phyloP scores from a whole-genome alignment of 495 filamentous ascomycete species.

The Hypoxylon perforatum region DNA sequence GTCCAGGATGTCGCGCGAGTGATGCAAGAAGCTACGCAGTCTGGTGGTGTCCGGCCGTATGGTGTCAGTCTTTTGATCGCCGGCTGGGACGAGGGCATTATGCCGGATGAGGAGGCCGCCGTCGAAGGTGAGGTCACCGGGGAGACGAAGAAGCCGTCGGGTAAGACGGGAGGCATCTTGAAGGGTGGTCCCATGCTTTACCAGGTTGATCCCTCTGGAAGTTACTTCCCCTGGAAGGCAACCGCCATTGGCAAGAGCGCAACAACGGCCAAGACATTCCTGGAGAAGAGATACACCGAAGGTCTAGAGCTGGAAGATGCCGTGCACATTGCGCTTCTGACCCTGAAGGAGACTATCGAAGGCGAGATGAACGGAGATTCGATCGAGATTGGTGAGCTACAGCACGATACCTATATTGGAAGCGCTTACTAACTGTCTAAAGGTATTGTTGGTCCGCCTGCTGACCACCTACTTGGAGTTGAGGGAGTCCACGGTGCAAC shows the following conservation, averaged over 20 bases:
- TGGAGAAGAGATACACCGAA: constrained; percentile 98
- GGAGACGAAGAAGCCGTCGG: constrained; percentile 70
- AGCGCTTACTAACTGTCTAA: constrained; percentile 49
- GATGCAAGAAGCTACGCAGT: constrained; percentile 99
- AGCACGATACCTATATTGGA: not conserved
- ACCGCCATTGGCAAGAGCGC: constrained; percentile 99
- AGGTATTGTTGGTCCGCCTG: constrained; percentile 96
- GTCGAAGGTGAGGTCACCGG: constrained; percentile 63
- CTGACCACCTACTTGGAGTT: constrained; percentile 89
- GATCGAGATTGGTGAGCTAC: constrained; percentile 89
- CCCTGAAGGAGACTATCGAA: constrained; percentile 98
- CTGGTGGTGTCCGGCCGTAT: constrained; percentile 97
- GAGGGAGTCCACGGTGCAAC: constrained; percentile 90
- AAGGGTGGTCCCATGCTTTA: constrained; percentile 98
- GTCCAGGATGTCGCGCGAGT: constrained; percentile 98
- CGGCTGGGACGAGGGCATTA: constrained; percentile 96
- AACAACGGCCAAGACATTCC: constrained; percentile 96
- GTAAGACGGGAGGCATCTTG: constrained; percentile 92
- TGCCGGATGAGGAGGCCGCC: constrained; percentile 71
- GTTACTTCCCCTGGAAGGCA: constrained; percentile 99
- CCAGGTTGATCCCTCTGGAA: constrained; percentile 96
- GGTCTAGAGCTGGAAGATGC: constrained; percentile 97
- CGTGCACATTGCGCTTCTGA: constrained; percentile 97
- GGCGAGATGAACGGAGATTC: constrained; percentile 99
- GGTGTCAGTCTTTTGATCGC: constrained; percentile 95